These are phyloP conservation scores for Colletotrichum somersetense DNA, from an alignment of 2,329 filamentous ascomycete species.

Conservation along the genomic window DNA sequence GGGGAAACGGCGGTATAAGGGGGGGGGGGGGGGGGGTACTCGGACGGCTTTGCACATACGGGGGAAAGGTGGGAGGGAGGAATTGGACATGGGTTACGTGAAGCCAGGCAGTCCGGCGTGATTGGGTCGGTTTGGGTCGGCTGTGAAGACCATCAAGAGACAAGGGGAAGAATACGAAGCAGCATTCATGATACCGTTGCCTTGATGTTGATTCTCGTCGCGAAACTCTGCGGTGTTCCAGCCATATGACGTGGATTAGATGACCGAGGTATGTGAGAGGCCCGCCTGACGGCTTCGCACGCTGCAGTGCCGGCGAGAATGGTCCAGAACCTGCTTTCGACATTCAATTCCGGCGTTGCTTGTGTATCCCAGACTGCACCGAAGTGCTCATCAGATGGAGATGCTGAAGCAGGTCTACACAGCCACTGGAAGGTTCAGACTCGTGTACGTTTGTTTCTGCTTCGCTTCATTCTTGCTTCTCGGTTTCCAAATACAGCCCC, in stretches of 20 bases:
- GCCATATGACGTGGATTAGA: neutral
- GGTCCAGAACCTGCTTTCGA: too few relatives aligned
- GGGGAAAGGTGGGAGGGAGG: neutral
- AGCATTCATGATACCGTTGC: neutral
- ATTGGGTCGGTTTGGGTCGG: neutral
- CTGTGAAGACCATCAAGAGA: neutral
- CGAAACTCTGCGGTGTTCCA: neutral
- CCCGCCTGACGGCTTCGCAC: neutral
- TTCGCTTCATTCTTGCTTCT: neutral
- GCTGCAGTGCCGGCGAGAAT: too few relatives aligned
- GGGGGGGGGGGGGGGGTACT: neutral
- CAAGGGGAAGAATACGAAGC: neutral
- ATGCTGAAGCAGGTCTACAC: too few relatives aligned
- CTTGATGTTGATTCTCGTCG: neutral
- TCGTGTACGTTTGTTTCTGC: neutral
- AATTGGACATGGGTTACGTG: neutral
- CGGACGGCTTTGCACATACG: neutral
- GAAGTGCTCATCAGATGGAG: too few relatives aligned
- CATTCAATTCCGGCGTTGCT: too few relatives aligned
- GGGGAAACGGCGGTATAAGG: neutral
- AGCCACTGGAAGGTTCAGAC: too few relatives aligned
- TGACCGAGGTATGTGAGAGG: neutral
- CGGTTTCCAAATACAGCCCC: neutral
- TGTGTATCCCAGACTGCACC: too few relatives aligned
- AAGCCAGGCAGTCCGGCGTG: neutral